Evolutionary conservation across 306 rosid species (phyloP), one percentile per base, ranked within the genome.

Genomic region (Parietaria judaica): DNA sequence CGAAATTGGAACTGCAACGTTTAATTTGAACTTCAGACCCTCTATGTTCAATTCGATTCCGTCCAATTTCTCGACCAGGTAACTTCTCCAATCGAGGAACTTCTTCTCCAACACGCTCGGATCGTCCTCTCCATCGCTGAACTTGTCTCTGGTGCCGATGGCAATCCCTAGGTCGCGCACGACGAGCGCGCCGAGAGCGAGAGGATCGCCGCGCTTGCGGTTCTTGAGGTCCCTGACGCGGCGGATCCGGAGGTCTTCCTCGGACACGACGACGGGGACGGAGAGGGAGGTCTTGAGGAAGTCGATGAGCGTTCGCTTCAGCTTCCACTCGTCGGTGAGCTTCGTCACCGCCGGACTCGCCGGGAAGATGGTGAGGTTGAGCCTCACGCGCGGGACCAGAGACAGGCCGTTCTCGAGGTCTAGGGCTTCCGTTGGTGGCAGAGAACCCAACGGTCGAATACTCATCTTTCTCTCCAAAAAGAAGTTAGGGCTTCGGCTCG

Each of bases 261-360:
- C 98, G 2, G 88, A 81, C 10, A 88, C 79, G 2, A 67, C 41
- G 16, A 83, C 51, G 45, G 85, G 52, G 36, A 58, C 67, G 16
- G 96, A 75, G 50, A 80, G 84, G 6, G 97, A 79, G 74, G 60
- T 37, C 46, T 76, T 66, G 54, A 88, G 81, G 66, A 71, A 92
- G 54, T 88, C 85, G 46, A 88, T 77, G 12, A 88, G 81, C 4
- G 98, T 76, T 47, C 77, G 89, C 58, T 84, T 92, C 55, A 82
- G 62, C 74, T 88, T 86, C 96, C 96, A 92, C 63, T 92, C 95
- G 73, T 91, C 95, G 68, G 88, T 70, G 17, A 89, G 84, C 51
- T 72, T 74, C 8, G 81, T 64, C 58, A 85, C 68, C 0, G 83
- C 65, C 23, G 76, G 72, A 45, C 70, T 71, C 4, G 87, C 68